Percentiles rank a stretch among this genome's conserved stretches.
Evolutionary conservation across 2,329 filamentous ascomycete genomes (phyloP).

Genomic region (Dothideomycetes sp.): DNA sequence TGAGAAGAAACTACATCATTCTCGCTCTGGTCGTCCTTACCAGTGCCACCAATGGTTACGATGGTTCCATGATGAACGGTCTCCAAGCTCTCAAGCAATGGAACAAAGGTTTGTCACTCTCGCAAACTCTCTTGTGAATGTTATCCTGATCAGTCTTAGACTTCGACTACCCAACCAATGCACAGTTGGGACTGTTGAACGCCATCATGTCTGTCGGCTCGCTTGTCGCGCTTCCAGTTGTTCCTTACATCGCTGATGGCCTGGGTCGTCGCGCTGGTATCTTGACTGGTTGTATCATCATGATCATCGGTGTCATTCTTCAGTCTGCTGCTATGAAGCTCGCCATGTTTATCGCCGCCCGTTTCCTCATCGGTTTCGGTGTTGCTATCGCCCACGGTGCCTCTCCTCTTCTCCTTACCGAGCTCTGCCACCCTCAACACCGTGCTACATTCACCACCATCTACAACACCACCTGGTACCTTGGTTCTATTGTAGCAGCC

Average conservation of each 20-base stretch:
- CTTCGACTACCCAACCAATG: slow-evolving; percentile 25
- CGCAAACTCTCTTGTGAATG: not conserved
- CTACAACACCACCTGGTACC: slow-evolving; percentile 36
- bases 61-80: slow-evolving; percentile 44
- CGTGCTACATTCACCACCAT: slow-evolving; percentile 40
- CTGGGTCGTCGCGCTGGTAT: slow-evolving; percentile 40
- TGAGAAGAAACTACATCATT: slow-evolving; percentile 26
- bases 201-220: slow-evolving; percentile 43
- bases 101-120: slow-evolving; percentile 29
- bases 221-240: slow-evolving; percentile 39
- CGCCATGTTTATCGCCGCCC: slow-evolving; percentile 41
- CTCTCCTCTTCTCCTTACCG: slow-evolving; percentile 27
- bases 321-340: slow-evolving; percentile 46
- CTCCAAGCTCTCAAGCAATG: slow-evolving; percentile 39
- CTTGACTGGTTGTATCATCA: slow-evolving; percentile 38
- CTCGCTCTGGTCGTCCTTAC: slow-evolving; percentile 27
- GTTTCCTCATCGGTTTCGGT: slow-evolving; percentile 40
- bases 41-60: slow-evolving; percentile 39
- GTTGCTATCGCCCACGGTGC: slow-evolving; percentile 34
- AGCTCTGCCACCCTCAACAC: slow-evolving; percentile 42
- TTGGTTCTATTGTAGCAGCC: slow-evolving; percentile 18
- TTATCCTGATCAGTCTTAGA: slow-evolving; percentile 15
- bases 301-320: slow-evolving; percentile 32
- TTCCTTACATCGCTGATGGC: slow-evolving; percentile 40
- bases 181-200: slow-evolving; percentile 36